Evolutionary conservation across 306 rosid species (phyloP).

Genomic region (Begonia peltatifolia): DNA sequence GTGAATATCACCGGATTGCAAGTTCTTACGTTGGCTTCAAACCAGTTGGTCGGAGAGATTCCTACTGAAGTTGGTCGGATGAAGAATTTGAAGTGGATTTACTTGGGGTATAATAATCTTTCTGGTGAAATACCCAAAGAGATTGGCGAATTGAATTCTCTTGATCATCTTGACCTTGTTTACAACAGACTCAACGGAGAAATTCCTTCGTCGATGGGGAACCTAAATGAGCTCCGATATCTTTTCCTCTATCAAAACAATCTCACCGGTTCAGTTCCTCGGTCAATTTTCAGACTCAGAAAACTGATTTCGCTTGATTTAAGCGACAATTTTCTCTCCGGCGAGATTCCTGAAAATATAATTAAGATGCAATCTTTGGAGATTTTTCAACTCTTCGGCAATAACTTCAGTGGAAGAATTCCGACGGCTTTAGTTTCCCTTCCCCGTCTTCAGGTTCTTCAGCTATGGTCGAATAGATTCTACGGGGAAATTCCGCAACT

Average conservation of each 20-base stretch:
- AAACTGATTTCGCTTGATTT: constrained; percentile 69
- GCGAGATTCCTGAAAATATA: constrained; percentile 55
- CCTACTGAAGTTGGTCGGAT: constrained; percentile 32
- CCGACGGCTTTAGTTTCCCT: constrained; percentile 43
- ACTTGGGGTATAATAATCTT: constrained; percentile 79
- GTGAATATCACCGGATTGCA: constrained; percentile 39
- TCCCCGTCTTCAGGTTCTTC: constrained; percentile 75
- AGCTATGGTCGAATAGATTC: constrained; percentile 78
- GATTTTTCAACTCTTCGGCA: constrained; percentile 77
- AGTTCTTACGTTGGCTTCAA: constrained; percentile 69
- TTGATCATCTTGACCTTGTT: constrained; percentile 76
- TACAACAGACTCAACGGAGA: constrained; percentile 71
- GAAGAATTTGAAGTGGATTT: constrained; percentile 63
- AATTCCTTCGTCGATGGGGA: constrained; percentile 56
- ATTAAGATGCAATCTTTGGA: constrained; percentile 40
- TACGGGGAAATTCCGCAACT: constrained; percentile 54
- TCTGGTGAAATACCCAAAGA: constrained; percentile 61
- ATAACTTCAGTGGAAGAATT: constrained; percentile 49
- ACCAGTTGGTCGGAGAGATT: constrained; percentile 52
- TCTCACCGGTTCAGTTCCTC: constrained; percentile 49
- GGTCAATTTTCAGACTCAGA: constrained; percentile 33
- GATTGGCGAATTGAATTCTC: constrained; percentile 34
- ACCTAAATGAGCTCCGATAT: constrained; percentile 46
- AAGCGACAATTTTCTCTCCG: constrained; percentile 63
- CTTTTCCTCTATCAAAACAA: constrained; percentile 77